A percentile compares a stretch with the other conserved stretches of the same genome.
These are phyloP conservation scores for Calvatia gigantea DNA, from an alignment of 768 basidiomycete genomes.

Conservation along the genomic window DNA sequence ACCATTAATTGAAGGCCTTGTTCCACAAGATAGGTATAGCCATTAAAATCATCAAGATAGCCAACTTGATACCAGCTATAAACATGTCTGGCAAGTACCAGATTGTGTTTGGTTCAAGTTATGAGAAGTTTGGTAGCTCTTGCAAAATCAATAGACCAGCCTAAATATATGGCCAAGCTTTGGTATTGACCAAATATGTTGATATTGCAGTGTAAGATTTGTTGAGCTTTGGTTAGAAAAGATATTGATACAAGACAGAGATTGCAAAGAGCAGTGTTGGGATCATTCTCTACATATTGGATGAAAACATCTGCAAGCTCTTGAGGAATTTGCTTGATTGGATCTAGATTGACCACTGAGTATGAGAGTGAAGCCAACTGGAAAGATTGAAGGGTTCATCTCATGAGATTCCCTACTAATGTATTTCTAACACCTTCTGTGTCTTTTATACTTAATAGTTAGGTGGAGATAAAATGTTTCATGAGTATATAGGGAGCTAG, in stretches of 20 bases:
- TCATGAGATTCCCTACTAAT: no score
- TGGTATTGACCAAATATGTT: slow-evolving; percentile 1
- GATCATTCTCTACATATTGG: neutral
- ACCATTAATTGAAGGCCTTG: neutral
- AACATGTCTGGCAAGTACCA: neutral
- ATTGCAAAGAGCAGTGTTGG: neutral
- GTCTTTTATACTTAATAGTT: no score
- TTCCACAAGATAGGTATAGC: neutral
- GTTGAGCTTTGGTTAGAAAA: neutral
- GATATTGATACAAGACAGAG: slow-evolving; percentile 7
- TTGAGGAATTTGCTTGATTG: neutral
- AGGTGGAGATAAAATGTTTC: no score
- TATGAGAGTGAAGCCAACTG: no score
- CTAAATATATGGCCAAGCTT: neutral
- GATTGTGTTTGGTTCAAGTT: neutral
- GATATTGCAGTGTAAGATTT: neutral
- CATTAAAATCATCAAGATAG: neutral
- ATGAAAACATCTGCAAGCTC: neutral
- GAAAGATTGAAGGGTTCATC: no score
- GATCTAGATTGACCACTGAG: no score
- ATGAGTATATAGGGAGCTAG: no score
- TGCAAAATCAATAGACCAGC: neutral
- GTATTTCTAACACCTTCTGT: no score
- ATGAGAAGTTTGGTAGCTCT: neutral
- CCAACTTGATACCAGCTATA: neutral